A percentile compares a stretch with the other conserved stretches of the same genome.
Conservation (phyloP, 2,329 filamentous ascomycete species). For the Sclerotinia trifoliorum region DNA sequence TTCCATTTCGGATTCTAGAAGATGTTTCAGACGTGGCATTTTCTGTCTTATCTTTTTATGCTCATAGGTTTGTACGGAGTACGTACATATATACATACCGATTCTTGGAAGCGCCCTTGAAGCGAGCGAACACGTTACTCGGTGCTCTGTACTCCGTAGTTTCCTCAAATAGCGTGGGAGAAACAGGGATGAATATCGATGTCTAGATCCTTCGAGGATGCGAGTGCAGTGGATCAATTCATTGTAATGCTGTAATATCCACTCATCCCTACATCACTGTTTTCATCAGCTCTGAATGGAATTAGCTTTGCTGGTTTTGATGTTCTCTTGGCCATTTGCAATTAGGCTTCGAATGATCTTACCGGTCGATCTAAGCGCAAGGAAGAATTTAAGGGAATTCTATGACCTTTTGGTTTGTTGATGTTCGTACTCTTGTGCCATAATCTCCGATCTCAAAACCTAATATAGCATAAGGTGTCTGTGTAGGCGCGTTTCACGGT, state of each 20-base stretch:
- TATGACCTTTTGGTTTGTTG: background rate
- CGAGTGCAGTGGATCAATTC: constrained; percentile 7
- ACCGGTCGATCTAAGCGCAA: background rate
- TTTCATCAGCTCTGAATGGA: background rate
- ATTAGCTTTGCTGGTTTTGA: background rate
- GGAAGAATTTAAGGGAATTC: background rate
- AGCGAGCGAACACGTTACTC: background rate
- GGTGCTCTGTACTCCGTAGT: background rate
- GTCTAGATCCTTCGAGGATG: constrained; percentile 13
- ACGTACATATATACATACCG: too few species aligned
- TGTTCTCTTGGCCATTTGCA: background rate
- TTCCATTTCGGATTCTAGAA: background rate
- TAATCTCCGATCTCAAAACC: background rate
- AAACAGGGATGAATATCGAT: constrained; percentile 1
- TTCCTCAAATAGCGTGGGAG: background rate
- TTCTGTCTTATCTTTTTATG: background rate
- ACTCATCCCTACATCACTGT: constrained; percentile 1
- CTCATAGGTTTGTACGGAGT: background rate
- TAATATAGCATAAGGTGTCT: background rate
- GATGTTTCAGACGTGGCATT: constrained; percentile 10
- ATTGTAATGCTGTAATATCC: constrained; percentile 4
- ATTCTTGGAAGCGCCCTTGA: background rate
- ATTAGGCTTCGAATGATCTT: background rate
- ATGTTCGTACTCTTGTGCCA: background rate
- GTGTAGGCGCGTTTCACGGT: constrained; percentile 1